Evolutionary conservation across 257 asterid species (phyloP).

Genomic region (Solanum rostratum): DNA sequence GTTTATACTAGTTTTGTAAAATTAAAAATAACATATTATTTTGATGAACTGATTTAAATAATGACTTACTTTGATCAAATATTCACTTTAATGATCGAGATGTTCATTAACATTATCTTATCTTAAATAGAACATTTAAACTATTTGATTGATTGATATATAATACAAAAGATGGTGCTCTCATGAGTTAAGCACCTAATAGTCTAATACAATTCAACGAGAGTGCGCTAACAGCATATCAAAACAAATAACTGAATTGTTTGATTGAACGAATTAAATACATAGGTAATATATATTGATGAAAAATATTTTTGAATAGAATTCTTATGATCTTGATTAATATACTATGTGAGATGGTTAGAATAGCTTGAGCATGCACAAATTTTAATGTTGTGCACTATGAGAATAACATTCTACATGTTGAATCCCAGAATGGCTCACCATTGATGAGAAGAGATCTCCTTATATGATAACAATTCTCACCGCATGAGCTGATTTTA

Average conservation of each 20-base stretch:
- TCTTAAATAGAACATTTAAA: no score
- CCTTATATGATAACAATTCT: no score
- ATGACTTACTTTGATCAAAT: no score
- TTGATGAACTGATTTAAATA: no score
- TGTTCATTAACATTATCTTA: neutral
- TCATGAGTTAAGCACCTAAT: neutral
- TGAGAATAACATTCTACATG: neutral
- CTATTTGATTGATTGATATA: neutral
- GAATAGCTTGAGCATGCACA: neutral
- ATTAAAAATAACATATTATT: no score
- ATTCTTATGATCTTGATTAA: neutral
- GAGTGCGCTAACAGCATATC: neutral
- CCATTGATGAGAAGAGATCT: no score
- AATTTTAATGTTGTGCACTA: neutral
- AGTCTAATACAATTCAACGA: neutral
- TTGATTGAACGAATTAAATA: neutral
- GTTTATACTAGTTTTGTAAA: no score
- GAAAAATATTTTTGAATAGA: neutral
- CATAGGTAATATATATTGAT: neutral
- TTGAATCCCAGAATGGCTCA: no score
- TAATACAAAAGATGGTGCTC: neutral
- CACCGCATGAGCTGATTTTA: neutral
- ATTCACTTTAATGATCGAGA: no score
- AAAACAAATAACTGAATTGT: neutral
- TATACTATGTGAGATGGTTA: neutral